Percentiles rank a stretch among this genome's conserved stretches.
Evolutionary conservation across 225 moss, liverwort and hornwort species (phyloP).

Genomic region (Climacium dendroides): DNA sequence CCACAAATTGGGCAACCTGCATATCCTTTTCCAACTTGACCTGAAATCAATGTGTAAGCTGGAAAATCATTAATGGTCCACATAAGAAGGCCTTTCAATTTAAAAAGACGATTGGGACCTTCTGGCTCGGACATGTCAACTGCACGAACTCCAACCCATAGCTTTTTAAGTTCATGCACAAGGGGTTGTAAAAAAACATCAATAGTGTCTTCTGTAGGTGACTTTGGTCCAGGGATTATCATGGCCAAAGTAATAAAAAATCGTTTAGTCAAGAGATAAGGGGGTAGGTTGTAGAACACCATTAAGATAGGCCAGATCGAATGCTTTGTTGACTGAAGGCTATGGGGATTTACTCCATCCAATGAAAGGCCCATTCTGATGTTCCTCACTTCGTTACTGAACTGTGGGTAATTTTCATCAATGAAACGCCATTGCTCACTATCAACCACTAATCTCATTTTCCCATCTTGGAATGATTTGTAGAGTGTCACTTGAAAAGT

Average conservation of each 20-base stretch:
- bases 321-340: neutral
- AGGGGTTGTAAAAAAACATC: neutral
- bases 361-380: neutral
- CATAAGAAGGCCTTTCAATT: neutral
- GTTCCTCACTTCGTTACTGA: accelerated
- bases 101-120: neutral
- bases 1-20: neutral
- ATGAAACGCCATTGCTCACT: neutral
- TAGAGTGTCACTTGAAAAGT: too few species aligned
- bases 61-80: neutral
- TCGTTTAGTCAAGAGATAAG: neutral
- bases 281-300: neutral
- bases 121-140: neutral
- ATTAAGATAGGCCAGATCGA: neutral
- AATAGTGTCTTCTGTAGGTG: neutral
- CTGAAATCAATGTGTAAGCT: neutral
- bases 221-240: neutral
- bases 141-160: neutral
- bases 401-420: neutral
- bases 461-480: too few species aligned
- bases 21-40: neutral
- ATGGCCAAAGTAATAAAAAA: neutral
- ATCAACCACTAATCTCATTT: too few species aligned
- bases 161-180: neutral
- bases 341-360: neutral